A percentile compares a stretch with the other conserved stretches of the same genome.
These are phyloP conservation scores for Starmerella scarabaei DNA, from an alignment of 805 yeast species.

Conservation along the genomic window DNA sequence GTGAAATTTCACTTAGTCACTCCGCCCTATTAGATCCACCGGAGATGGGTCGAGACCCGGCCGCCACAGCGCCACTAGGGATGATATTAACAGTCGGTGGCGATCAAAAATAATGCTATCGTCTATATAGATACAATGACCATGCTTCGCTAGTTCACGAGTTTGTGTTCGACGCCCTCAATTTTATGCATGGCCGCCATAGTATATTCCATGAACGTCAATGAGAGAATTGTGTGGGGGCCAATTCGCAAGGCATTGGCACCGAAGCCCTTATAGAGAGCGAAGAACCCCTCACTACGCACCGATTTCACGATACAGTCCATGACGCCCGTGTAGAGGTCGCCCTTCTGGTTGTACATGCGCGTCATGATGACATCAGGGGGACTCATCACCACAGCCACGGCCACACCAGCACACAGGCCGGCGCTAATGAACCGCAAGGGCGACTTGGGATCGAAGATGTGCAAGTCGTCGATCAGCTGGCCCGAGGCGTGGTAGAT, in stretches of 20 bases:
- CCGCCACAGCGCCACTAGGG: no score
- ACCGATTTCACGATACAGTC: conserved; percentile 84
- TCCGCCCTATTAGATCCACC: no score
- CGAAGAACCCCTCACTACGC: conserved; percentile 66
- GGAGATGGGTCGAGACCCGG: no score
- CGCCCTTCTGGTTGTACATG: conserved; percentile 87
- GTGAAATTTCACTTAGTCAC: neutral
- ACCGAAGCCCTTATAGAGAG: conserved; percentile 87
- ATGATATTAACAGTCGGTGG: no score
- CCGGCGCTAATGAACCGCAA: conserved; percentile 15
- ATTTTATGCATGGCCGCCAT: conserved; percentile 44
- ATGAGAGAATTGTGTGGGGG: conserved; percentile 78
- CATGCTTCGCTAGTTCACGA: neutral
- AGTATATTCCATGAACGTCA: conserved; percentile 93
- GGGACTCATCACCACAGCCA: conserved; percentile 91
- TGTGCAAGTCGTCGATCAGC: conserved; percentile 39
- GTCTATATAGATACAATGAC: no score
- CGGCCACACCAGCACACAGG: conserved; percentile 73
- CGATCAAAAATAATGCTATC: no score
- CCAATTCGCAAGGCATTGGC: conserved; percentile 88
- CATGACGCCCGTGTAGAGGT: conserved; percentile 69
- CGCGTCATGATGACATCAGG: conserved; percentile 93
- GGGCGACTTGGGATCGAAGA: conserved; percentile 36
- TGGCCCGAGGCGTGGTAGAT: conserved; percentile 69
- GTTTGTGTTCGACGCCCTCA: conserved; percentile 28